Evolutionary conservation across 1,284 basidiomycete genomes (phyloP), one percentile per base, ranked within the genome.

Genomic region (Ganoderma sp.): DNA sequence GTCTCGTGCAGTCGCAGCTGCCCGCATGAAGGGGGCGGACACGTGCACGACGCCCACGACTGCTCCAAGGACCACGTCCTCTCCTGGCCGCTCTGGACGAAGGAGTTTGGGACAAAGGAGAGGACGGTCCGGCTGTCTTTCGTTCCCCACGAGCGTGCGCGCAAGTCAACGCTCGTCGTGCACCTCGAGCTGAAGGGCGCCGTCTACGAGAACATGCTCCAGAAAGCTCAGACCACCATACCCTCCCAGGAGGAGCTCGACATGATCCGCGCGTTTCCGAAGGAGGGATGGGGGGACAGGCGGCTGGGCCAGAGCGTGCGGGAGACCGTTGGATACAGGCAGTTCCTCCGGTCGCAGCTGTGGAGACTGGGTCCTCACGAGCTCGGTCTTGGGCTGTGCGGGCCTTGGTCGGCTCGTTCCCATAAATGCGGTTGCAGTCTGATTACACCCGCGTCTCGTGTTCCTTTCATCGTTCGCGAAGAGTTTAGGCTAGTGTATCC

Each of bases 31-130:
- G 59, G 41, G 28, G 28, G 3, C n/a, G 7, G 22, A 9, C 39
- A 45, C 41, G 22, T n/a, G n/a, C 48, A 50, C 22, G 48, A 25
- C 12, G n/a, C 59, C 9, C 61, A 63, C 28, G 61, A 63, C 61
- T 63, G 61, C 19, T 2, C 61, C 37, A 4, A 37, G 34, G 43
- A 63, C 48, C 61, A 63, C 12, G 39, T 63, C 3, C 19, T 22
- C 25, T 45, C 45, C n/a, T 63, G 61, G 61, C 45, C 45, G 2
- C 28, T 45, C 32, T 37, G 42, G 45, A 50, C 59, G 10, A 39
- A 28, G 39, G n/a, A 28, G n/a, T 61, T 61, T 14, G 39, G 41
- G 22, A 42, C 39, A 2, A 28, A 25, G n/a, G 39, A 61, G 59
- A 41, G 59, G 22, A 28, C 59, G n/a, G 59, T 61, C 2, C 42